These are phyloP conservation scores for Haplographium delicatum DNA, from an alignment of 495 filamentous ascomycete genomes.

Conservation along the genomic window DNA sequence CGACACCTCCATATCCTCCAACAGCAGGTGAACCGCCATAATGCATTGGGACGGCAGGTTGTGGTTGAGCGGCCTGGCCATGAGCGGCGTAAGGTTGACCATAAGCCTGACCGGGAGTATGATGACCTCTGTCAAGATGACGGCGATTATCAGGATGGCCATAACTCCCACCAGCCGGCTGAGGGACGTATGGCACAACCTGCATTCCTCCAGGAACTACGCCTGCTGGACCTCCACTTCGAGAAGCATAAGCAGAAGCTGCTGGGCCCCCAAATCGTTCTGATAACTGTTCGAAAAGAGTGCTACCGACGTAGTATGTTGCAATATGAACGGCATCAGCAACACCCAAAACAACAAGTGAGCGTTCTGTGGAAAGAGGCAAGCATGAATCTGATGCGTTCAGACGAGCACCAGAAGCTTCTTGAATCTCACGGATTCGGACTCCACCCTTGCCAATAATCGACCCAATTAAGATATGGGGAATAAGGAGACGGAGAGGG, in stretches of 20 bases:
- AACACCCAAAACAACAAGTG: constrained; percentile 88
- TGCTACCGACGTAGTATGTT: constrained; percentile 96
- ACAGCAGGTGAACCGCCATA: constrained; percentile 64
- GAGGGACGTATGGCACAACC: constrained; percentile 91
- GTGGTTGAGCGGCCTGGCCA: constrained; percentile 53
- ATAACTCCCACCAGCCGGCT: constrained; percentile 85
- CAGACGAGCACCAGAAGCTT: constrained; percentile 90
- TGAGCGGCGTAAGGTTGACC: constrained; percentile 58
- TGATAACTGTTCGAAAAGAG: constrained; percentile 90
- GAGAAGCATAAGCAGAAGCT: constrained; percentile 92
- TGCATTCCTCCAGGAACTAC: constrained; percentile 96
- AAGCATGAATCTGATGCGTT: constrained; percentile 95
- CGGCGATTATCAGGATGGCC: constrained; percentile 85
- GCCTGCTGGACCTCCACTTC: constrained; percentile 87
- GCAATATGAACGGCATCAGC: constrained; percentile 97
- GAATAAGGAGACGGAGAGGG: constrained; percentile 88
- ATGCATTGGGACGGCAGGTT: constrained; percentile 66
- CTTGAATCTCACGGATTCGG: constrained; percentile 96
- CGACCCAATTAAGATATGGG: constrained; percentile 94
- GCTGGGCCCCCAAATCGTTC: constrained; percentile 94
- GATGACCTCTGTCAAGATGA: constrained; percentile 54
- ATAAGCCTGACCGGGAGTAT: constrained; percentile 54
- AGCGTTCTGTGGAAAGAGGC: constrained; percentile 89
- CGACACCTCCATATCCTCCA: constrained; percentile 62
- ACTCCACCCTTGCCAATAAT: constrained; percentile 97